Conservation (phyloP, 202 grass and related monocot species). For the Cymbopogon flexuosus region DNA sequence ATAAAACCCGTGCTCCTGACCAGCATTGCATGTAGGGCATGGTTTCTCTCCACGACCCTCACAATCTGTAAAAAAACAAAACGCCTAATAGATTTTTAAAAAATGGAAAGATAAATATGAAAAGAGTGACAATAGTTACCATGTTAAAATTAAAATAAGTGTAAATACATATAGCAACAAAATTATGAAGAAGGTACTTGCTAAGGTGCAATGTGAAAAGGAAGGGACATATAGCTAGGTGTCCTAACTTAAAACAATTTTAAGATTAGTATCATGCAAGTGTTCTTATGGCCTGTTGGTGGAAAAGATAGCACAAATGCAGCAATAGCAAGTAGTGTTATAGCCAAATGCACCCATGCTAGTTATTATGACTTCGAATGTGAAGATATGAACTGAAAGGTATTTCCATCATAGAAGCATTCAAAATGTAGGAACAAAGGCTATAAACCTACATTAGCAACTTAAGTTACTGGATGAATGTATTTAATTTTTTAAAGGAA, state of each 20-base stretch:
- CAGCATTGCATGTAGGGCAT: slow-evolving; percentile 69
- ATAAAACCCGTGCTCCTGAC: slow-evolving; percentile 53
- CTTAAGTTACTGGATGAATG: not conserved
- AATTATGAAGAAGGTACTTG: not conserved
- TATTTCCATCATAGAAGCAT: not conserved
- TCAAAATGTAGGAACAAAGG: not conserved
- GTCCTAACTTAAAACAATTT: not conserved
- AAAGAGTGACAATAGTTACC: not conserved
- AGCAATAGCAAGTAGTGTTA: not conserved
- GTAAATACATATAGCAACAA: not conserved
- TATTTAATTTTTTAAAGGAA: not conserved
- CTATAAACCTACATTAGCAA: not conserved
- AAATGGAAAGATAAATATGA: slow-evolving; percentile 2
- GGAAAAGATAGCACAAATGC: not conserved
- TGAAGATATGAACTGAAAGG: not conserved
- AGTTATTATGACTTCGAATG: not conserved
- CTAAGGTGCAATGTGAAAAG: slow-evolving; percentile 7
- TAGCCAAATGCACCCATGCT: not conserved
- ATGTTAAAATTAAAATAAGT: not conserved
- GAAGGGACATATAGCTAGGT: slow-evolving; percentile 8
- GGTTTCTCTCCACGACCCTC: slow-evolving; percentile 51
- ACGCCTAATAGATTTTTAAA: not conserved
- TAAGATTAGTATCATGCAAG: not conserved
- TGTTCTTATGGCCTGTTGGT: not conserved
- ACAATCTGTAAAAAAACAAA: slow-evolving; percentile 42